Conservation (phyloP, 192 early-diverging fungal species). For the Geosiphon pyriformis region DNA sequence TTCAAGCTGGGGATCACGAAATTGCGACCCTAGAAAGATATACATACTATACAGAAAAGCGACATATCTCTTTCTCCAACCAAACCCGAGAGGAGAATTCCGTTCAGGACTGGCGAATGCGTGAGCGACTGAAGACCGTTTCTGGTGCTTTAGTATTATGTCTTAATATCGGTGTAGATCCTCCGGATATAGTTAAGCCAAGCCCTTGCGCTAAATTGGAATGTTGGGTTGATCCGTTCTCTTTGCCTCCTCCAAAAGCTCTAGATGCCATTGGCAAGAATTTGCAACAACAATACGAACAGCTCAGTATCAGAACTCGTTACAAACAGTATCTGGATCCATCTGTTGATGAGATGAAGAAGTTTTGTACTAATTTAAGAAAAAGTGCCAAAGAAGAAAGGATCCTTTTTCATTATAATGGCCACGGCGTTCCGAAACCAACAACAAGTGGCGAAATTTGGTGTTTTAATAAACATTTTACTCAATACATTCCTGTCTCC, state of each 20-base stretch:
- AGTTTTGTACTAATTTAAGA: conserved; percentile 75
- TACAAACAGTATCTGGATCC: conserved; percentile 86
- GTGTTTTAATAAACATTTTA: conserved; percentile 97
- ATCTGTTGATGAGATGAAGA: conserved; percentile 88
- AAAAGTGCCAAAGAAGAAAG: conserved; percentile 88
- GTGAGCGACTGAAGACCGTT: conserved; percentile 71
- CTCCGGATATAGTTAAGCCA: conserved; percentile 89
- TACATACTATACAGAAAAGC: conserved; percentile 52
- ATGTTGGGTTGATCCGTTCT: conserved; percentile 92
- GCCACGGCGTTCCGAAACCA: conserved; percentile 95
- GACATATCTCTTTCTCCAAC: conserved; percentile 42
- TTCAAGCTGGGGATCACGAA: too few relatives aligned
- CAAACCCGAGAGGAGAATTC: conserved; percentile 30
- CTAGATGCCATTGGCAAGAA: conserved; percentile 84
- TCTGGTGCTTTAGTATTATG: conserved; percentile 85
- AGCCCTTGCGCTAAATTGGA: conserved; percentile 84
- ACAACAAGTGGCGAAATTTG: conserved; percentile 94
- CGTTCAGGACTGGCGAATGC: conserved; percentile 52
- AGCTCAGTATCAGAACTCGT: conserved; percentile 75
- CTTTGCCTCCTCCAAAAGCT: conserved; percentile 69
- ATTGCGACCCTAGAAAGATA: conserved; percentile 23
- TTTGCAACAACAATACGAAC: conserved; percentile 90
- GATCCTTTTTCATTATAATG: conserved; percentile 96
- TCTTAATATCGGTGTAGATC: conserved; percentile 92
- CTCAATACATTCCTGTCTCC: conserved; percentile 96